Base-by-base conservation (phyloP, 2,329 filamentous ascomycete genomes). In the Chrysoporthe deuterocubensis region DNA sequence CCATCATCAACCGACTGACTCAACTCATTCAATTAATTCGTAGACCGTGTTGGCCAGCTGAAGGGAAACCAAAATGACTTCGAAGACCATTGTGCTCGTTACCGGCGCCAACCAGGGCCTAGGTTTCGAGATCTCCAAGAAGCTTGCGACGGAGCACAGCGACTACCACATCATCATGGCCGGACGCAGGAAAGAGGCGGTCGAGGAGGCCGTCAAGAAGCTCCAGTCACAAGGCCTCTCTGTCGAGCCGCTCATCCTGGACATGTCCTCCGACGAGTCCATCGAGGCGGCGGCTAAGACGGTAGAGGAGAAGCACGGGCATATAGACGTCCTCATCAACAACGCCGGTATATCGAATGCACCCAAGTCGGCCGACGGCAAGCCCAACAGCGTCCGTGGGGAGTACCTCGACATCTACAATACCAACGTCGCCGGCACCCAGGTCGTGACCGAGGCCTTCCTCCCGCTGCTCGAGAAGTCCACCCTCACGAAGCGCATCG, bases 41-140 rank as follows among this genome's bases (percentile, higher is more conserved):
- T 21, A 54, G 14, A 21, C n/a, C 48, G 21, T 9, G 26, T 59
- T 32, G 16, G 60, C 48, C 59, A 52, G 62, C 40, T 16, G 56
- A 11, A 56, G 43, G 48, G 57, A 43, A 37, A 6, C 61, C 32
- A 65, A 58, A 6, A 69, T 70, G 64, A 34, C 62, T 57, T 46
- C 21, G 56, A 64, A 69, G 48, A 69, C 62, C 13, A 66, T 71
- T 42, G 69, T 76, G 59, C 76, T 82, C 57, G 73, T 82, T 57
- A 79, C 79, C 6, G 80, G 80, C 7, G 80, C 76, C 46, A 83
- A 82, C 71, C 76, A 78, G 70, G 81, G 81, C 58, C 78, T 83
- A 26, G 81, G 81, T 61, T 80, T 79, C 69, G 79, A 80, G 65
- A 78, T 76, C 7, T 76, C 78, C 26, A 78, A 79, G 66, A 78